Evolutionary conservation across 345 rosid species (phyloP).

Genomic region (Syzygium jambos): DNA sequence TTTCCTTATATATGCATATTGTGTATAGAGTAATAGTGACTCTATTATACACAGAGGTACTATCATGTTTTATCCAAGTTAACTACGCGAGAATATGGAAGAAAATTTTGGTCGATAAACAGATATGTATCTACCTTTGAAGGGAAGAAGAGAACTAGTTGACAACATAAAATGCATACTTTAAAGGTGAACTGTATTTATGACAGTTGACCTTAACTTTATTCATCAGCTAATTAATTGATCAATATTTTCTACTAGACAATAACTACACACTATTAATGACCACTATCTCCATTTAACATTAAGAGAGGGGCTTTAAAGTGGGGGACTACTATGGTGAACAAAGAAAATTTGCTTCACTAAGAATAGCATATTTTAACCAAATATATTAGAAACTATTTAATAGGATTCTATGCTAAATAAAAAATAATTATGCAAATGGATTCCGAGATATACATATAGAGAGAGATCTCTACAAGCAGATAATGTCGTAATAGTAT

Average conservation of each 20-base stretch:
- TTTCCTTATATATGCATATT: background rate
- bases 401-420: background rate
- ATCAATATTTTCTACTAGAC: too few relatives aligned
- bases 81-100: background rate
- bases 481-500: fast-evolving
- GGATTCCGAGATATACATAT: background rate
- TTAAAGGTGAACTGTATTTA: background rate
- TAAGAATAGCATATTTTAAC: background rate
- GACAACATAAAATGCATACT: background rate
- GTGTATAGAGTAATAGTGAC: background rate
- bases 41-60: background rate
- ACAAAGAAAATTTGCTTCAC: background rate
- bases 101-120: background rate
- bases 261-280: background rate
- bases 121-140: background rate
- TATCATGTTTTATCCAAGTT: background rate
- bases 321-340: background rate
- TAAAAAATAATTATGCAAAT: background rate
- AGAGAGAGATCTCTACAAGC: background rate
- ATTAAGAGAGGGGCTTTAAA: background rate
- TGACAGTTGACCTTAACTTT: background rate
- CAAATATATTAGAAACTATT: background rate
- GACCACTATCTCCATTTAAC: background rate
- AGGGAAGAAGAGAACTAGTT: background rate
- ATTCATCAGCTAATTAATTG: too few relatives aligned